Evolutionary conservation across 2,329 filamentous ascomycete genomes (phyloP).

Genomic region (Xylariales sp.): DNA sequence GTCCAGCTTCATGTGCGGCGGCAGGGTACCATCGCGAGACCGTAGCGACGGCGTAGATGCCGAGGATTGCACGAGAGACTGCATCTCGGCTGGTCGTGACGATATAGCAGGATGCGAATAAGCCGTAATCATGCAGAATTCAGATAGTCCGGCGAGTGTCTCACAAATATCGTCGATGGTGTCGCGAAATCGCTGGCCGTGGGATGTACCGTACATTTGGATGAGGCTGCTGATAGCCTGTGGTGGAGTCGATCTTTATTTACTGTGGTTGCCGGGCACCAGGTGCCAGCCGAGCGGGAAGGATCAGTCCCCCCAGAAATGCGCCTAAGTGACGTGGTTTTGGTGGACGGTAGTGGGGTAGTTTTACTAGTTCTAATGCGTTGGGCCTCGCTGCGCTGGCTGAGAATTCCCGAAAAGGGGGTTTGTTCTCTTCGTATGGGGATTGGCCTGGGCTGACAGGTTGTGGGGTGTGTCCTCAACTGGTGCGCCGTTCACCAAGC

Average conservation of each 20-base stretch:
- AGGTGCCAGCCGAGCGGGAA: too few relatives aligned
- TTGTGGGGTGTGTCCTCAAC: too few relatives aligned
- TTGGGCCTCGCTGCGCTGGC: too few relatives aligned
- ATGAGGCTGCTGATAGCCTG: background rate
- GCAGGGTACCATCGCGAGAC: conserved; percentile 64
- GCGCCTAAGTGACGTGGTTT: too few relatives aligned
- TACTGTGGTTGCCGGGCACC: conserved; percentile 1
- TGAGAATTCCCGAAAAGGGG: too few relatives aligned
- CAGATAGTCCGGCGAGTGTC: conserved; percentile 5
- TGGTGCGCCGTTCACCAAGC: too few relatives aligned
- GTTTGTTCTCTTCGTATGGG: too few relatives aligned
- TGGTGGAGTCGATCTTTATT: background rate
- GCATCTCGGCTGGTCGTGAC: background rate
- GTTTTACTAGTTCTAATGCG: too few relatives aligned
- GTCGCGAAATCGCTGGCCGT: conserved; percentile 17
- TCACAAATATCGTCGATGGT: conserved; percentile 14
- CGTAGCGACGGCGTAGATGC: conserved; percentile 77
- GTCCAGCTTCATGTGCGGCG: conserved; percentile 52
- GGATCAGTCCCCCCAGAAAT: too few relatives aligned
- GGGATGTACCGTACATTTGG: conserved; percentile 17
- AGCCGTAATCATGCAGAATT: background rate
- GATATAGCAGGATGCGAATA: conserved; percentile 16
- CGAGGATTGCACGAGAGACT: conserved; percentile 46
- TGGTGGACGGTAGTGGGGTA: too few relatives aligned
- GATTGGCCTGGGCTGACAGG: too few relatives aligned